Evolutionary conservation across 108 stramenopile genomes (phyloP).

Genomic region (Cyclotella kingstonii): DNA sequence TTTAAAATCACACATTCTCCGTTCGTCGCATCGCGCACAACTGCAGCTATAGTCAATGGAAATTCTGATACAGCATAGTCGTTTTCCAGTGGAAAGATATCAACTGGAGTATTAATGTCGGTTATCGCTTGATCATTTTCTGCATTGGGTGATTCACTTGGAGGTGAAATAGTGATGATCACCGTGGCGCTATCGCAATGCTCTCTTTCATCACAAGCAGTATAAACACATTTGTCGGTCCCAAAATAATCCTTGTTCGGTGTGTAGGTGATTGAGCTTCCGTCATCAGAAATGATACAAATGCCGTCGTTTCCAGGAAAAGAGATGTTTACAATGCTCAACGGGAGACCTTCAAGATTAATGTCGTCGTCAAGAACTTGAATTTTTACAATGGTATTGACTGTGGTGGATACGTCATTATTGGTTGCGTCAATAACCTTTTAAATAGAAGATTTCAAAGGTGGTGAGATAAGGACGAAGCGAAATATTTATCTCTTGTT

Average conservation of each 20-base stretch:
- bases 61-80: slow-evolving; percentile 7
- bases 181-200: slow-evolving; percentile 26
- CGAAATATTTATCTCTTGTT: background rate
- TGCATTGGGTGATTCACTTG: slow-evolving; percentile 6
- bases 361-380: slow-evolving; percentile 20
- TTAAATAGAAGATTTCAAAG: background rate
- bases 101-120: slow-evolving; percentile 13
- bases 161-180: slow-evolving; percentile 1
- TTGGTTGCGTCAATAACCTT: slow-evolving; percentile 18
- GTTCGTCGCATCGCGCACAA: background rate
- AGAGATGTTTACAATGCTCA: slow-evolving; percentile 3
- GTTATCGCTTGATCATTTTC: slow-evolving; percentile 15
- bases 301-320: slow-evolving; percentile 6
- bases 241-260: slow-evolving; percentile 17
- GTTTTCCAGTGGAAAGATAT: slow-evolving; percentile 19
- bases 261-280: slow-evolving; percentile 12
- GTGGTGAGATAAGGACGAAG: background rate
- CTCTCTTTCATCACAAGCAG: slow-evolving; percentile 16
- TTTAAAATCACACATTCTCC: slow-evolving; percentile 28
- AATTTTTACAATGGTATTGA: slow-evolving; percentile 9
- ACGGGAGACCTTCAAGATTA: background rate
- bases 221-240: slow-evolving; percentile 20
- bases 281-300: slow-evolving; percentile 8
- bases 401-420: slow-evolving; percentile 10
- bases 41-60: background rate